Percentiles rank a stretch among this genome's conserved stretches.
Conservation (phyloP, 139 green algal genomes). For the Chlorella sp. region DNA sequence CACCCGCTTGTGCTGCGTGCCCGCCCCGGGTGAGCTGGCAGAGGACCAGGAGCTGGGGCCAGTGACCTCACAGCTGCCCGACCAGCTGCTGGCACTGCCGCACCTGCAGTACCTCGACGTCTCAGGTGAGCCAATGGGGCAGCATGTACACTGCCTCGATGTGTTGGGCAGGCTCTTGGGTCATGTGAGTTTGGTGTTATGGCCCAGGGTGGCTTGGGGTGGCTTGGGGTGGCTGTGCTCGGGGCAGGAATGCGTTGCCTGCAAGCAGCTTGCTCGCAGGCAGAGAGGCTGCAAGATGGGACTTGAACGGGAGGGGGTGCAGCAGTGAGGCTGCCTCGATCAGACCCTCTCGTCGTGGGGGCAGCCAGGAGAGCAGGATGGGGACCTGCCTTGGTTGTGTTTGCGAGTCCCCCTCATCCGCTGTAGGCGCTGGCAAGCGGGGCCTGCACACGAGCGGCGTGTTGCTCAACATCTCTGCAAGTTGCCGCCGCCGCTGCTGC, state of each 20-base stretch:
- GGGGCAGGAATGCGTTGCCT: no score
- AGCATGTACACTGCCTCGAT: neutral
- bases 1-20: conserved; percentile 26
- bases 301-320: no score
- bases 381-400: no score
- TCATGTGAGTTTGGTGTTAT: no score
- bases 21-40: neutral
- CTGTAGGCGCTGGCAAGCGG: neutral
- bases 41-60: neutral
- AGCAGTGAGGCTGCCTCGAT: no score
- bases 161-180: neutral
- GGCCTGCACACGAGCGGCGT: neutral
- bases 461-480: neutral
- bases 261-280: no score
- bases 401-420: no score
- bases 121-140: neutral
- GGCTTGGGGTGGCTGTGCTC: no score
- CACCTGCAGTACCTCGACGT: conserved; percentile 20
- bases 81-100: conserved; percentile 2
- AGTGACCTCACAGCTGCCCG: neutral
- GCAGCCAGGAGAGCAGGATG: no score
- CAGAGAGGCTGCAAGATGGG: no score
- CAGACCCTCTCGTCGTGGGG: no score
- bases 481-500: neutral
- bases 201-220: no score